Base-by-base conservation (phyloP, 2,329 filamentous ascomycete species). In the Mariannaea sp. region DNA sequence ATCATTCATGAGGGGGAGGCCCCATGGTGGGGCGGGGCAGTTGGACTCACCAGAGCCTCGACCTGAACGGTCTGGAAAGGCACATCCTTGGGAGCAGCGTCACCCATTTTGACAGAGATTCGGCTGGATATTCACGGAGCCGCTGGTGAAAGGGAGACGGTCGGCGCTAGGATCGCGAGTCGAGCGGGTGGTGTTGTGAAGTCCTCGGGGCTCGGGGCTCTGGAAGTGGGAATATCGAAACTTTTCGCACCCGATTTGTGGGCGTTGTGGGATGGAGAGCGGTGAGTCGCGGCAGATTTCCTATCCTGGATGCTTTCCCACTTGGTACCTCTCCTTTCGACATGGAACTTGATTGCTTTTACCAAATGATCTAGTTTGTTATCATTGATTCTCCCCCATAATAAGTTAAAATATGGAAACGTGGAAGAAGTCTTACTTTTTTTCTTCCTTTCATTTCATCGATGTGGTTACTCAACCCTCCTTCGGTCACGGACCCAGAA, bases 61-160 rank as follows among this genome's bases (percentile, higher is more conserved):
- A 97, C 88, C 80, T 96, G 91, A 68, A 97, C 90, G 75, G 90
- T 83, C 81, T 87, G 89, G 76, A 95, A 82, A 73, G 89, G 84
- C 73, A 77, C 76, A 73, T 90, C 86, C 78, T 86, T 88, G 58
- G 71, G 65, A 67, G 74, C 36, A 19, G 36, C 70, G 62, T 86
- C 83, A 65, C 77, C 81, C 83, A 86, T 86, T 64, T 70, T 82
- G 67, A 66, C 56, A 58, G 56, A 61, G 56, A 40, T 64, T 62
- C 55, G 53, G 51, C 50, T 44, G 58, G 36, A 56, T 57, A 65
- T 58, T 55, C 57, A 64, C 60, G 59, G 49, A 49, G 57, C 56
- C 57, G 59, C 58, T 60, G 58, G 53, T 59, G 56, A 60, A 41
- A 55, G 45, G 36, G 49, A 61, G 57, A 58, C 57, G 52, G 67